phyloP scores from a whole-genome alignment of 1,284 basidiomycete genomes.

The Irpex lacteus region DNA sequence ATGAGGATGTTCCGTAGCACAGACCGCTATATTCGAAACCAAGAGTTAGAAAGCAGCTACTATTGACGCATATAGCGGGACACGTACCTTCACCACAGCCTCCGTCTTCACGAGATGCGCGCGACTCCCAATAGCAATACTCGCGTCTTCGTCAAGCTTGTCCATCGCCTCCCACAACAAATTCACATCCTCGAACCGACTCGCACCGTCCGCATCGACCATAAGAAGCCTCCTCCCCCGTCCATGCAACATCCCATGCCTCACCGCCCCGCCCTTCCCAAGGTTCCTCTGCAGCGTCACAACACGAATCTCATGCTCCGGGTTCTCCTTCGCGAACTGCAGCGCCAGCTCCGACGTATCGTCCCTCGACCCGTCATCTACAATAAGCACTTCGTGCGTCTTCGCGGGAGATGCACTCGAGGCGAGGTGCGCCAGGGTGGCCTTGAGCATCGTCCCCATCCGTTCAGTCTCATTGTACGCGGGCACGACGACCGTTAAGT shows the following conservation, averaged over 20 bases:
- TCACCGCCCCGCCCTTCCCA: constrained; percentile 91
- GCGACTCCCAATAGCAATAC: constrained; percentile 81
- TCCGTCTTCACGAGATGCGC: constrained; percentile 91
- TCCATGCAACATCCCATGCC: constrained; percentile 83
- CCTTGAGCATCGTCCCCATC: constrained; percentile 78
- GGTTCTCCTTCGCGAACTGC: constrained; percentile 56
- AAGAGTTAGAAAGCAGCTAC: background rate
- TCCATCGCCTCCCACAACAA: constrained; percentile 75
- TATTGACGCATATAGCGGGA: constrained; percentile 1
- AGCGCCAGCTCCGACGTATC: constrained; percentile 68
- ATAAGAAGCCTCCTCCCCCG: constrained; percentile 82
- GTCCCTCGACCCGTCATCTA: constrained; percentile 89
- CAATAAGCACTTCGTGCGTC: constrained; percentile 78
- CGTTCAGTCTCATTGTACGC: constrained; percentile 87
- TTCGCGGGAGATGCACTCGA: constrained; percentile 33
- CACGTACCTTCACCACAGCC: constrained; percentile 84
- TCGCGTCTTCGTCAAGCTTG: constrained; percentile 40
- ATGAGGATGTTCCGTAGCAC: constrained; percentile 87
- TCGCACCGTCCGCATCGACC: constrained; percentile 93
- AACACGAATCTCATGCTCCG: constrained; percentile 62
- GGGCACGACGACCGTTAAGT: constrained; percentile 82
- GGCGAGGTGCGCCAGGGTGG: constrained; percentile 62
- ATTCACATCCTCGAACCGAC: constrained; percentile 80
- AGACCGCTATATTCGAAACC: constrained; percentile 58
- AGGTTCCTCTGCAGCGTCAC: constrained; percentile 78